phyloP scores from a whole-genome alignment of 1,284 basidiomycete species.

The Pisolithus thermaeus region DNA sequence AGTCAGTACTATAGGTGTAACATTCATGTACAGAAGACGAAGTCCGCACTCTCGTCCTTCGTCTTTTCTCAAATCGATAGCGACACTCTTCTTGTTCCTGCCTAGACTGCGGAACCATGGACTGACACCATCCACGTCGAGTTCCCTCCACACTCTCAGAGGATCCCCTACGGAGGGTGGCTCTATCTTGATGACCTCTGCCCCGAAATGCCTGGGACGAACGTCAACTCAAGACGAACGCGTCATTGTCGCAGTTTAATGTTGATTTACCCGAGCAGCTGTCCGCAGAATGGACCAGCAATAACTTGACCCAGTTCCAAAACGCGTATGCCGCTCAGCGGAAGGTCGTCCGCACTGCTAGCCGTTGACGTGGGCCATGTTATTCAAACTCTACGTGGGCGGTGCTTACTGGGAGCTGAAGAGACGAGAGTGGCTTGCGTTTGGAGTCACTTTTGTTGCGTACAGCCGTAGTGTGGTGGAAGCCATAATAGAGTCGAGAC shows the following conservation, averaged over 20 bases:
- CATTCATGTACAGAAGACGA: not conserved
- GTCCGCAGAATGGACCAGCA: constrained; percentile 67
- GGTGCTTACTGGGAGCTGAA: not conserved
- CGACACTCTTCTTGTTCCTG: constrained; percentile 67
- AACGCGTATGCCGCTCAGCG: constrained; percentile 57
- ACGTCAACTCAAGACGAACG: not conserved
- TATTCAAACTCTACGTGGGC: not conserved
- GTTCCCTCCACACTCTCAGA: constrained; percentile 64
- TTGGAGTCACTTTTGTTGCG: not conserved
- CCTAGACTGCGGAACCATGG: constrained; percentile 68
- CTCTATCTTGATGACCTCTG: constrained; percentile 67
- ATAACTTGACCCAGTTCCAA: constrained; percentile 66
- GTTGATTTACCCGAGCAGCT: constrained; percentile 51
- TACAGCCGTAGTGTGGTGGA: not conserved
- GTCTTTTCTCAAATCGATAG: constrained; percentile 55
- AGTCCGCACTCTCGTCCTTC: constrained; percentile 54
- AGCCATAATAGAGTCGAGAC: not conserved
- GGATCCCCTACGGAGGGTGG: constrained; percentile 58
- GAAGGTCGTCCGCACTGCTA: constrained; percentile 24
- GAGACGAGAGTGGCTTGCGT: not conserved
- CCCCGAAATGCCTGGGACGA: constrained; percentile 55
- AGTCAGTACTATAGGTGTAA: not conserved
- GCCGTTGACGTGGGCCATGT: not conserved
- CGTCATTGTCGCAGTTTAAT: not conserved
- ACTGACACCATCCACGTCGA: constrained; percentile 62